A percentile compares a stretch with the other conserved stretches of the same genome.
Evolutionary conservation across 805 yeast genomes (phyloP).

Genomic region (Alloascoidea hylecoeti): DNA sequence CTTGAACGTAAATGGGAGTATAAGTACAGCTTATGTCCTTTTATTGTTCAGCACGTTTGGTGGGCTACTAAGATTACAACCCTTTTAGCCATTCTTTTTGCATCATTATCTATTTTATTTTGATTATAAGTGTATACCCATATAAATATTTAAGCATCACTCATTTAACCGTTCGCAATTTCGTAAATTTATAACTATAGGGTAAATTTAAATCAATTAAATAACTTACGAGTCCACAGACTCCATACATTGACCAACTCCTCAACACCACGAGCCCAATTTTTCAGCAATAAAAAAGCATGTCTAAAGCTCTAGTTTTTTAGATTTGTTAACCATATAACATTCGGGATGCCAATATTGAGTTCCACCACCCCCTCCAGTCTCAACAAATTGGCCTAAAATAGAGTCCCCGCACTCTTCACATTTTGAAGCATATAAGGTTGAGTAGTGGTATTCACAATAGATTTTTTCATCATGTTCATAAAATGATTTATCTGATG

Average conservation of each 20-base stretch:
- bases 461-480: conserved; percentile 74
- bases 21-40: conserved; percentile 57
- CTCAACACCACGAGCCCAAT: no score
- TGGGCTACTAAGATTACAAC: conserved; percentile 67
- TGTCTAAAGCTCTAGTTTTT: conserved; percentile 90
- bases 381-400: conserved; percentile 86
- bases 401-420: conserved; percentile 90
- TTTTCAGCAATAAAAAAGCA: no score
- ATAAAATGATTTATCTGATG: conserved; percentile 81
- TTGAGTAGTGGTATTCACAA: conserved; percentile 90
- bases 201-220: no score
- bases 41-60: conserved; percentile 86
- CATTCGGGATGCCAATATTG: conserved; percentile 99
- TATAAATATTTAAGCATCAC: no score
- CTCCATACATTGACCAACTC: no score
- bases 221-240: no score
- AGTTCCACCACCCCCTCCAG: conserved; percentile 77
- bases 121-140: no score
- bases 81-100: conserved; percentile 22
- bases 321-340: conserved; percentile 92
- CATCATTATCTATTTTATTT: neutral
- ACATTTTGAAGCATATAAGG: conserved; percentile 72
- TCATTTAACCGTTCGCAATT: no score
- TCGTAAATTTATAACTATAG: no score
- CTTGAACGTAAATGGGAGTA: conserved; percentile 24